Conservation (phyloP, 1,284 basidiomycete species). For the Crucibulum cyathiforme region DNA sequence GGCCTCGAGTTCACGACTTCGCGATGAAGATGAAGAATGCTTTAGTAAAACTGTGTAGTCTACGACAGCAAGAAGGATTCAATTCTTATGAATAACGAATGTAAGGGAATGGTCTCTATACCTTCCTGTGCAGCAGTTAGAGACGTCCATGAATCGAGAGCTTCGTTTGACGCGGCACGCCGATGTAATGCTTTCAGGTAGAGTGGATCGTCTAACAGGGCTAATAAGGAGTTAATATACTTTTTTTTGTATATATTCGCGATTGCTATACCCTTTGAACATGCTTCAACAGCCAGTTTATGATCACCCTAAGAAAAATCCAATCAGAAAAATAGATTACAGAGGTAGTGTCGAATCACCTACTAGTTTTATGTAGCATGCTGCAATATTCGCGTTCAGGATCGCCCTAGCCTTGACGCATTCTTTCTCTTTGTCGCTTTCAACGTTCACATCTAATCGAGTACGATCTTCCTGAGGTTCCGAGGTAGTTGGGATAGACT, state of each 20-base stretch:
- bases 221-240: slow-evolving; percentile 45
- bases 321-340: slow-evolving; percentile 3
- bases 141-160: slow-evolving; percentile 82
- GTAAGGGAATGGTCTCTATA: slow-evolving; percentile 30
- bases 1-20: slow-evolving; percentile 54
- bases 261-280: slow-evolving; percentile 64
- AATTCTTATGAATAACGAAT: not conserved
- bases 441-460: slow-evolving; percentile 27
- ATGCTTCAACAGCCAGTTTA: slow-evolving; percentile 77
- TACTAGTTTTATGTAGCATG: slow-evolving; percentile 80
- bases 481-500: too few relatives aligned
- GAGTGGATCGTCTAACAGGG: slow-evolving; percentile 81
- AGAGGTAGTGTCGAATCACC: slow-evolving; percentile 21
- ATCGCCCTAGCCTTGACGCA: slow-evolving; percentile 67
- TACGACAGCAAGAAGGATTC: slow-evolving; percentile 37
- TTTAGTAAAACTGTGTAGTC: slow-evolving; percentile 79
- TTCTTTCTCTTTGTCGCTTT: slow-evolving; percentile 46
- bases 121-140: slow-evolving; percentile 86
- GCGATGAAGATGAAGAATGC: slow-evolving; percentile 62
- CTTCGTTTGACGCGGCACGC: slow-evolving; percentile 85
- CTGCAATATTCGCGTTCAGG: slow-evolving; percentile 81
- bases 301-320: slow-evolving; percentile 63
- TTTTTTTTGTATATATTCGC: not conserved
- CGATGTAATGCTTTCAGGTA: slow-evolving; percentile 92
- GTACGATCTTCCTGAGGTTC: slow-evolving; percentile 11